A percentile compares a stretch with the other conserved stretches of the same genome.
Conservation (phyloP, 2,329 filamentous ascomycete genomes). For the Aspergillus sp. region DNA sequence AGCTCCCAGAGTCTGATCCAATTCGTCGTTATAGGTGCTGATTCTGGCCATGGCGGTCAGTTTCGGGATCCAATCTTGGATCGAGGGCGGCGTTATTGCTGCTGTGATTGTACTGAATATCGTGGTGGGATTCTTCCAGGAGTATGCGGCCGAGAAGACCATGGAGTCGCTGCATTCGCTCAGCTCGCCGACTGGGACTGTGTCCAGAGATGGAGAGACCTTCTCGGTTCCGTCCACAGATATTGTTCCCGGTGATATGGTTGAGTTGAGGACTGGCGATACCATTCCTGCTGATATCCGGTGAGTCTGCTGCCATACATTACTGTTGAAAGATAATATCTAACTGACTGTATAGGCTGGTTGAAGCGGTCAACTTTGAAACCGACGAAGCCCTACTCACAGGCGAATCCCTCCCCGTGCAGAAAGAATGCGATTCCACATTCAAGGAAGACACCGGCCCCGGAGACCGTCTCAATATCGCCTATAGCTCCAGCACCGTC, state of each 20-base stretch:
- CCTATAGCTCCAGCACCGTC: slow-evolving; percentile 62
- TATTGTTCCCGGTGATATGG: slow-evolving; percentile 63
- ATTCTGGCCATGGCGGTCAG: slow-evolving; percentile 71
- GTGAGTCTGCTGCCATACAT: slow-evolving; percentile 30
- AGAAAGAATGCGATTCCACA: slow-evolving; percentile 48
- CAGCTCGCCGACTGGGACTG: slow-evolving; percentile 58
- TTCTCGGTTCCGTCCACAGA: slow-evolving; percentile 56
- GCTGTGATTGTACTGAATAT: slow-evolving; percentile 61
- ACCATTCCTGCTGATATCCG: slow-evolving; percentile 62
- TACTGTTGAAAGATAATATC: too few species aligned
- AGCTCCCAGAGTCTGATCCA: slow-evolving; percentile 10
- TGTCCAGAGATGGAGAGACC: slow-evolving; percentile 58
- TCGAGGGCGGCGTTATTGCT: slow-evolving; percentile 61
- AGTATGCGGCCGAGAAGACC: slow-evolving; percentile 62
- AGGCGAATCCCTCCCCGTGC: slow-evolving; percentile 62
- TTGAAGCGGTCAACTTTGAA: slow-evolving; percentile 69
- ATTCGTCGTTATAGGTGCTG: slow-evolving; percentile 57
- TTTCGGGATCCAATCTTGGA: slow-evolving; percentile 57
- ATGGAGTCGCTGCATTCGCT: slow-evolving; percentile 60
- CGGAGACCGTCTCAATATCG: slow-evolving; percentile 62
- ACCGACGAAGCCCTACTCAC: slow-evolving; percentile 69
- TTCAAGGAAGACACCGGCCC: slow-evolving; percentile 56
- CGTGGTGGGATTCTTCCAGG: slow-evolving; percentile 60
- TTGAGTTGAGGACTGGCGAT: slow-evolving; percentile 57
- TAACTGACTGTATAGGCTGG: slow-evolving; percentile 34